These are phyloP conservation scores for Ensete ventricosum DNA, from an alignment of 176 grass and related monocot species.

Conservation along the genomic window DNA sequence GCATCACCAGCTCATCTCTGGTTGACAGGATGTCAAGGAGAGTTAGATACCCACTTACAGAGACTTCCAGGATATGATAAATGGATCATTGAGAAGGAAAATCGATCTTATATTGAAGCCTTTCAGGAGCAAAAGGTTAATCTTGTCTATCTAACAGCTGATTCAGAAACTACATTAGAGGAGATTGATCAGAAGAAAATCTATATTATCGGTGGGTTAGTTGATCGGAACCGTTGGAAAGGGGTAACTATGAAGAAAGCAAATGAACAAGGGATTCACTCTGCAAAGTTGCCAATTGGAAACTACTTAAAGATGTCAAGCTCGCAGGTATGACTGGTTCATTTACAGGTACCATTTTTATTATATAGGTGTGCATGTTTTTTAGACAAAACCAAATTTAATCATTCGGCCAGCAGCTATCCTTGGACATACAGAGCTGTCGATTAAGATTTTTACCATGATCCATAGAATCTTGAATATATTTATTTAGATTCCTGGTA, in stretches of 20 bases:
- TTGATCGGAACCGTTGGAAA: constrained; percentile 84
- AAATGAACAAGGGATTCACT: constrained; percentile 73
- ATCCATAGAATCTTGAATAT: too few relatives aligned
- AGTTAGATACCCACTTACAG: constrained; percentile 60
- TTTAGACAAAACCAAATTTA: too few relatives aligned
- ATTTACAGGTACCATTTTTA: neutral
- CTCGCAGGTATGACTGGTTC: constrained; percentile 52
- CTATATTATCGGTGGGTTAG: constrained; percentile 93
- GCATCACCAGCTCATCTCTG: constrained; percentile 69
- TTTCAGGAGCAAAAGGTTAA: constrained; percentile 65
- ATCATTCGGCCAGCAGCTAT: too few relatives aligned
- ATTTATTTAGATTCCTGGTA: too few relatives aligned
- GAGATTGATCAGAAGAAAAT: constrained; percentile 71
- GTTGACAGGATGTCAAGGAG: constrained; percentile 86
- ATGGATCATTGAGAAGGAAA: constrained; percentile 80
- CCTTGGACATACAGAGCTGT: too few relatives aligned
- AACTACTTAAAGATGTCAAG: constrained; percentile 89
- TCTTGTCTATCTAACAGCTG: constrained; percentile 78
- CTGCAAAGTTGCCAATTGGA: constrained; percentile 79
- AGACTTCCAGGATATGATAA: constrained; percentile 70
- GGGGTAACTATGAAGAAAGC: constrained; percentile 84
- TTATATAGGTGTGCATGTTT: neutral
- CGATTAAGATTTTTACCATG: too few relatives aligned
- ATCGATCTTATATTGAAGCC: constrained; percentile 68
- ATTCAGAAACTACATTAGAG: constrained; percentile 72